Evolutionary conservation across 1,284 basidiomycete genomes (phyloP).

Genomic region (Mycosarcoma mackinlayi): DNA sequence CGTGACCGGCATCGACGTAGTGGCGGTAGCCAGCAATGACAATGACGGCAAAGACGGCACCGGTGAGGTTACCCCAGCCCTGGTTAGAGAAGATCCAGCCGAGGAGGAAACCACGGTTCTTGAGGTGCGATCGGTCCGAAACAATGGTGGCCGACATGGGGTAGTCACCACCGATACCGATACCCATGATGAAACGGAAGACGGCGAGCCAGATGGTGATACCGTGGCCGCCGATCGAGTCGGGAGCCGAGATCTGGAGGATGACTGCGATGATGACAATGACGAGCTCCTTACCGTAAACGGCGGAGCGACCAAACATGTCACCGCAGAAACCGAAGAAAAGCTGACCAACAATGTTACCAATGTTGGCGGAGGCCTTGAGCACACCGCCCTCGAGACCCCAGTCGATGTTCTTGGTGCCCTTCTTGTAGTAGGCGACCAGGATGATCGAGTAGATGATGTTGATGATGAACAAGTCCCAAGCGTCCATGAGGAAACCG

Average conservation of each 20-base stretch:
- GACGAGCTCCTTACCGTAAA: constrained; percentile 65
- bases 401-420: constrained; percentile 61
- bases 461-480: constrained; percentile 66
- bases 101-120: constrained; percentile 61
- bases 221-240: constrained; percentile 57
- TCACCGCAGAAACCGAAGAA: constrained; percentile 65
- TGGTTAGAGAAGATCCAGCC: constrained; percentile 70
- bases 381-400: constrained; percentile 65
- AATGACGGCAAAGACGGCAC: constrained; percentile 78
- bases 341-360: constrained; percentile 64
- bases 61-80: constrained; percentile 60
- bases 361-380: constrained; percentile 65
- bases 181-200: constrained; percentile 63
- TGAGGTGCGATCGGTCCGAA: constrained; percentile 57
- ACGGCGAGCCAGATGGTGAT: constrained; percentile 63
- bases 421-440: constrained; percentile 55
- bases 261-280: constrained; percentile 63
- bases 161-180: constrained; percentile 81
- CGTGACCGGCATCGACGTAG: constrained; percentile 48
- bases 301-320: constrained; percentile 63
- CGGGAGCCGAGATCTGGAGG: constrained; percentile 63
- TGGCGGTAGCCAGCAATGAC: constrained; percentile 78
- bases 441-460: constrained; percentile 64
- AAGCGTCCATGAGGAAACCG: constrained; percentile 66
- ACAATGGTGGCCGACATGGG: constrained; percentile 74